phyloP scores from a whole-genome alignment of 768 basidiomycete genomes.

The Lactarius quietus region DNA sequence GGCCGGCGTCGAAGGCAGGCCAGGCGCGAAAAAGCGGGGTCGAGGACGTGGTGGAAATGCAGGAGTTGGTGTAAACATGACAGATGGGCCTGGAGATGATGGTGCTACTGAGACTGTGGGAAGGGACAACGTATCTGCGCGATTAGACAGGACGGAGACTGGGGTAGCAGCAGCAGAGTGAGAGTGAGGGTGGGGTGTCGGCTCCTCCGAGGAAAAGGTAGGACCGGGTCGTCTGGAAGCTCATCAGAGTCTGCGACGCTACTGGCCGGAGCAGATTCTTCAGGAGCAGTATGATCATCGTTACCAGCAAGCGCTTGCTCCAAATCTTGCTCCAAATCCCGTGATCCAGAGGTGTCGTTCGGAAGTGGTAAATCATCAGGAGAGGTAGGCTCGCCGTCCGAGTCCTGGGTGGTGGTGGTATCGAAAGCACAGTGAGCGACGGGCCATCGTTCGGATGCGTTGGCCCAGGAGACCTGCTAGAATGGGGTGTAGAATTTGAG shows the following conservation, averaged over 20 bases:
- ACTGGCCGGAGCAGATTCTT: neutral
- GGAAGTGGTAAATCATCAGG: constrained; percentile 14
- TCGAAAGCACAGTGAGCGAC: constrained; percentile 17
- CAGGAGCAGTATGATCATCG: constrained; percentile 4
- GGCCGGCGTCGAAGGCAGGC: constrained; percentile 20
- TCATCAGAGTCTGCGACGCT: constrained; percentile 1
- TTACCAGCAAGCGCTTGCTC: constrained; percentile 2
- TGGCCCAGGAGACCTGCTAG: constrained; percentile 18
- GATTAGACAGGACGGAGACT: neutral
- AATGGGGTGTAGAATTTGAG: constrained; percentile 55
- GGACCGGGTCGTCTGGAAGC: constrained; percentile 46
- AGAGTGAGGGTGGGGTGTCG: constrained; percentile 19
- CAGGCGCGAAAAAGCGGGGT: constrained; percentile 50
- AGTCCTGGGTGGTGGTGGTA: constrained; percentile 22
- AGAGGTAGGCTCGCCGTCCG: constrained; percentile 14
- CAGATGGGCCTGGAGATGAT: constrained; percentile 54
- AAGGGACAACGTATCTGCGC: constrained; percentile 32
- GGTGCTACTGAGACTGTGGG: constrained; percentile 40
- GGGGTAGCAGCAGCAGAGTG: constrained; percentile 14
- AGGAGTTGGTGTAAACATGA: constrained; percentile 66
- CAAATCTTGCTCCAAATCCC: constrained; percentile 17
- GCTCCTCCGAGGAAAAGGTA: constrained; percentile 69
- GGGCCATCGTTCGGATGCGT: constrained; percentile 3
- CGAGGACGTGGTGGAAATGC: constrained; percentile 58
- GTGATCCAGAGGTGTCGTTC: constrained; percentile 12